Base-by-base conservation (phyloP, 257 asterid genomes). In the Solanum megistacrolobum region DNA sequence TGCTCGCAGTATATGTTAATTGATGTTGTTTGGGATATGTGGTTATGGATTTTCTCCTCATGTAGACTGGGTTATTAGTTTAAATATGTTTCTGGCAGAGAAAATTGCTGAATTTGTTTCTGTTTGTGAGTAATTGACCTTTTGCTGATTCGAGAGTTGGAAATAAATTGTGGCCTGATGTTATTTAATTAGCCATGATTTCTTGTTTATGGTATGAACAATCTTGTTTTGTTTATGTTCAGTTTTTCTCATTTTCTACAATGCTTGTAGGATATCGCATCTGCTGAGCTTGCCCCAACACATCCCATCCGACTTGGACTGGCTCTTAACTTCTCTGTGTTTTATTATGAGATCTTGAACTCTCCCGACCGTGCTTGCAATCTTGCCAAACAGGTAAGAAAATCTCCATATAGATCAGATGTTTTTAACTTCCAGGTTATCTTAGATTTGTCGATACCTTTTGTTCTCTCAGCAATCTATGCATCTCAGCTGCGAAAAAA, bases 281-380 rank as follows among this genome's bases (percentile, higher is more conserved):
- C 90, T 84, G 84, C 93, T 21, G 98, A 95, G 27, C 95, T 95
- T 87, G 94, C 98, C 34, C 96, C 98, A 66, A 95, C 98, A 16
- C 98, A 94, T 90, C 98, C 98, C 29, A 95, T 95, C 93, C 93
- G 98, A 46, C 96, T 94, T 78, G 98, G 97, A 87, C 91, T 95
- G 93, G 98, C 98, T 55, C 92, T 95, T 9, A 95, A 95, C 92
- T 95, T 95, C 93, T 94, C 98, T 20, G 98, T 95, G 46, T 95
- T 95, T 92, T 94, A 95, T 94, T 95, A 95, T 86, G 98, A 95
- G 90, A 94, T 95, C 76, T 91, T 94, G 92, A 95, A 94, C 91
- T 95, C 98, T 82, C 98, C 98, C 9, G 98, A 94, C 84, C 96
- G 98, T 58, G 98, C 98, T 88, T 95, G 98, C 71, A 93, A 89